Evolutionary conservation across 2,329 filamentous ascomycete species (phyloP).

Genomic region (Talaromyces sp.): DNA sequence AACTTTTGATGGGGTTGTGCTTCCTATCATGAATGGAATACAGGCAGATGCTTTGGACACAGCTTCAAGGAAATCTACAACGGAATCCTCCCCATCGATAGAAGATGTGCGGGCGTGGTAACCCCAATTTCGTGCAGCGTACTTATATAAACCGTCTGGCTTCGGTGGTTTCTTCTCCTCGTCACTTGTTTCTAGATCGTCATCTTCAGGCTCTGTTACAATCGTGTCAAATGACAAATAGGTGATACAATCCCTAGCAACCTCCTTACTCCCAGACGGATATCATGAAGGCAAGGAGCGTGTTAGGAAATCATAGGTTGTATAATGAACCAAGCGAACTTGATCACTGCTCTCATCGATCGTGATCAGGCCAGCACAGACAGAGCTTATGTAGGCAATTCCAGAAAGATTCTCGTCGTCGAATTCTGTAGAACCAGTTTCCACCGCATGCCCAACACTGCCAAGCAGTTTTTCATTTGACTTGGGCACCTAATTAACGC

Average conservation of each 20-base stretch:
- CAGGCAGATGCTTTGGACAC: not conserved
- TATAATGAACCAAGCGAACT: conserved; percentile 30
- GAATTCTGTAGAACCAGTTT: not conserved
- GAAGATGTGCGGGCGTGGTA: conserved; percentile 8
- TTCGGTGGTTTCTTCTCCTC: not conserved
- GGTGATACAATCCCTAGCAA: conserved; percentile 15
- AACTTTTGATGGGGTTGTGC: not conserved
- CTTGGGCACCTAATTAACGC: no score
- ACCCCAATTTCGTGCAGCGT: conserved; percentile 17
- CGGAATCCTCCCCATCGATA: not conserved
- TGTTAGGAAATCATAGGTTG: conserved; percentile 26
- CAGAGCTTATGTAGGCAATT: conserved; percentile 17
- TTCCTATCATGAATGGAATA: not conserved
- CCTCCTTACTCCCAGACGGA: conserved; percentile 19
- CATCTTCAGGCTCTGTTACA: not conserved
- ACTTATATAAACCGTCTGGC: conserved; percentile 14
- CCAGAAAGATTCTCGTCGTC: conserved; percentile 19
- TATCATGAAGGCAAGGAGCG: conserved; percentile 13
- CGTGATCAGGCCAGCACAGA: conserved; percentile 30
- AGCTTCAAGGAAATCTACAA: conserved; percentile 1
- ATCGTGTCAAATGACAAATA: conserved; percentile 22
- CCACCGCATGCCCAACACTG: not conserved
- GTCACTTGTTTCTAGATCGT: not conserved
- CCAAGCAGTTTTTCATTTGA: no score
- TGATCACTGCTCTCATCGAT: conserved; percentile 24